Evolutionary conservation across 2,329 filamentous ascomycete species (phyloP).

Genomic region (Venturia pyrina): DNA sequence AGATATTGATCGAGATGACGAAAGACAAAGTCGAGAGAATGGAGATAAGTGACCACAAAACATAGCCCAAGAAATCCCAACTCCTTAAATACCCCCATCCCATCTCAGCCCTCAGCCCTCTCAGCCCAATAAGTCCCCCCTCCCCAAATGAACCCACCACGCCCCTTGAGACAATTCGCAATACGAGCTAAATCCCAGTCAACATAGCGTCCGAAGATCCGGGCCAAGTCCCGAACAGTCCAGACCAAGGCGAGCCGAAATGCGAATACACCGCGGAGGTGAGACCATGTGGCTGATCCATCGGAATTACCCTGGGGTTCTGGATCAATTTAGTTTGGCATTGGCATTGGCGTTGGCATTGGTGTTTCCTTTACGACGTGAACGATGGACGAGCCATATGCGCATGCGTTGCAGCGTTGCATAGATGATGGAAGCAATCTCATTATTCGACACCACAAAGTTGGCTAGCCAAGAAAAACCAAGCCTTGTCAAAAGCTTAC

Average conservation of each 20-base stretch:
- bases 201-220: background rate
- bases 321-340: background rate
- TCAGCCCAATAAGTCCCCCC: no score
- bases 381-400: no score
- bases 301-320: background rate
- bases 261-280: background rate
- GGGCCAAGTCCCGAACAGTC: background rate
- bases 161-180: background rate
- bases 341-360: no score
- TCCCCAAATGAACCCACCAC: background rate
- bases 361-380: no score
- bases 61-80: background rate
- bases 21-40: background rate
- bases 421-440: background rate
- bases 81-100: background rate
- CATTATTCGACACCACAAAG: background rate
- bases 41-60: no score
- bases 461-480: background rate
- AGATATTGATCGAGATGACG: background rate
- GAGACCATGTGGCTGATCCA: background rate
- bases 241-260: background rate
- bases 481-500: background rate
- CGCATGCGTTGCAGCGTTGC: no score
- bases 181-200: background rate
- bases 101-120: background rate